These are phyloP conservation scores for Sesbania bispinosa DNA, from an alignment of 306 rosid species.

Conservation along the genomic window DNA sequence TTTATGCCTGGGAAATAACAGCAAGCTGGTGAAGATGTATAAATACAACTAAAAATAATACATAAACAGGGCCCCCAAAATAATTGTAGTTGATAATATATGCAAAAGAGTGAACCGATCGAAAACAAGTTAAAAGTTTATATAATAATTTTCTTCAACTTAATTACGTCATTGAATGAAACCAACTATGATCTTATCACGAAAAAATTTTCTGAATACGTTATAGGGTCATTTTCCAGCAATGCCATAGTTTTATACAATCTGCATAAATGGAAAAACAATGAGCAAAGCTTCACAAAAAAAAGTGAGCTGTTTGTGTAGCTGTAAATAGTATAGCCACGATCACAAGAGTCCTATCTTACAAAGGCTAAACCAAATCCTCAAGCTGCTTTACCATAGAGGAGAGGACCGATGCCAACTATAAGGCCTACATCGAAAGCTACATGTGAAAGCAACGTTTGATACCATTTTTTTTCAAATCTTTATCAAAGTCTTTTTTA, in stretches of 20 bases:
- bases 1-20: too few species aligned
- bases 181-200: background rate
- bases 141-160: background rate
- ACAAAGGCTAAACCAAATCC: background rate
- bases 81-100: too few species aligned
- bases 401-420: conserved; percentile 5
- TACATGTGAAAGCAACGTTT: conserved; percentile 7
- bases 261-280: background rate
- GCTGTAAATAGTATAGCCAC: conserved; percentile 3
- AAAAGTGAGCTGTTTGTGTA: conserved; percentile 14
- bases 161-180: background rate
- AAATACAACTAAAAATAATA: too few species aligned
- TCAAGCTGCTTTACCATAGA: background rate
- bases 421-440: conserved; percentile 18
- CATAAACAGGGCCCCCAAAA: too few species aligned
- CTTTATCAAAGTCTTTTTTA: background rate
- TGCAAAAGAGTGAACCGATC: too few species aligned
- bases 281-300: background rate
- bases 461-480: background rate
- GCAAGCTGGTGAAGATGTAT: too few species aligned
- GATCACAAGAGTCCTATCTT: background rate
- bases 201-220: background rate
- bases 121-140: too few species aligned
- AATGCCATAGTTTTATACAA: background rate
- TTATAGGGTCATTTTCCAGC: conserved; percentile 3